Evolutionary conservation across 2,329 filamentous ascomycete species (phyloP).

Genomic region (Neonectria coccinea): DNA sequence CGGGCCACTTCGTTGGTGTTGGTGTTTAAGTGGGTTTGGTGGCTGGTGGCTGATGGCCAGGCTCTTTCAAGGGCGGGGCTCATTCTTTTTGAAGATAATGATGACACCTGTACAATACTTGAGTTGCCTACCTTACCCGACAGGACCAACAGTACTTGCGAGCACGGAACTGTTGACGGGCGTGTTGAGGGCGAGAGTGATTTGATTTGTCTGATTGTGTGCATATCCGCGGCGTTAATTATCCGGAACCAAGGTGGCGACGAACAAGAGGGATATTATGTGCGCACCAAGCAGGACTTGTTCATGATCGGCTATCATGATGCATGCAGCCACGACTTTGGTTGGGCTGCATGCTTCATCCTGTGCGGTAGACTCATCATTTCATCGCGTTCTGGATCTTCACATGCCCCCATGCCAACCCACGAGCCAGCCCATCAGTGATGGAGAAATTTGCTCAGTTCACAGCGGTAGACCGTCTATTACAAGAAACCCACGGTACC

Average conservation of each 20-base stretch:
- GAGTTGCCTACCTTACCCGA: background rate
- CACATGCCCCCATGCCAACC: no score
- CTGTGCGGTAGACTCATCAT: no score
- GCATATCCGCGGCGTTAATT: constrained; percentile 11
- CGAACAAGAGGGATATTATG: background rate
- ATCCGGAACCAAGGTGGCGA: constrained; percentile 19
- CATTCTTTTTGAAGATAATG: constrained; percentile 4
- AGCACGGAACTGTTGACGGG: no score
- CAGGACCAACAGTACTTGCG: no score
- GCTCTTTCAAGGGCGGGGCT: constrained; percentile 5
- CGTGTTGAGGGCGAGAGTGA: no score
- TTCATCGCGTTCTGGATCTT: no score
- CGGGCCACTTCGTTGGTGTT: constrained; percentile 11
- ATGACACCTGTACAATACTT: constrained; percentile 21
- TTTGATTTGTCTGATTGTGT: constrained; percentile 3
- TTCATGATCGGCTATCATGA: constrained; percentile 18
- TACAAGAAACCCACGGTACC: constrained; percentile 11
- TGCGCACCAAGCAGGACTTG: background rate
- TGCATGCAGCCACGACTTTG: background rate
- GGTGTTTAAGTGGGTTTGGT: background rate
- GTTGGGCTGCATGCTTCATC: constrained; percentile 13
- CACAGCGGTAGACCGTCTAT: background rate
- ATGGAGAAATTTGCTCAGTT: background rate
- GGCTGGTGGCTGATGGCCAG: constrained; percentile 9
- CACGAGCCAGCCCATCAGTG: no score